These are phyloP conservation scores for Strobilomyces echinocephalus DNA, from an alignment of 768 basidiomycete genomes.

Conservation along the genomic window DNA sequence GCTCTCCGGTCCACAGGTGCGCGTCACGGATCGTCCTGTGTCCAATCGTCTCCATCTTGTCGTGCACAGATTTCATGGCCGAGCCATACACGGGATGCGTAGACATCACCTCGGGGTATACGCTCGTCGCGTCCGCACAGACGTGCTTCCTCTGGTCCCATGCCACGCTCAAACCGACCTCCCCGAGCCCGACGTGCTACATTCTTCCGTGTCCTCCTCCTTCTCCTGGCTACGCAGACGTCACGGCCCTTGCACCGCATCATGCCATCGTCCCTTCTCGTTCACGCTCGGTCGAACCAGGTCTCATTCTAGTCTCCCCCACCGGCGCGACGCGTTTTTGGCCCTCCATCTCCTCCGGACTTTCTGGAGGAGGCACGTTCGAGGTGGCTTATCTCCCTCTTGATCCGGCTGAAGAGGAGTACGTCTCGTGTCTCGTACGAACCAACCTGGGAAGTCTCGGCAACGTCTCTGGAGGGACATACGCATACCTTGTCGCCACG, in stretches of 20 bases:
- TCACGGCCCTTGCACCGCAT: constrained; percentile 48
- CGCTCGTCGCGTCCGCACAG: constrained; percentile 63
- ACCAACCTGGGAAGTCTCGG: constrained; percentile 47
- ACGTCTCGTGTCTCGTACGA: constrained; percentile 62
- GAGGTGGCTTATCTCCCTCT: constrained; percentile 45
- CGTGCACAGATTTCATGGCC: constrained; percentile 57
- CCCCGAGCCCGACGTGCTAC: constrained; percentile 63
- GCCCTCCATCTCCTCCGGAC: constrained; percentile 81
- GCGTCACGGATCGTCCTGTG: neutral
- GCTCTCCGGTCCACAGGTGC: constrained; percentile 63
- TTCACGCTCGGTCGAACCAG: constrained; percentile 57
- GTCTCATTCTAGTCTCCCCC: constrained; percentile 72
- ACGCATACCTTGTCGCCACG: constrained; percentile 58
- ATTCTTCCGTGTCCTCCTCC: constrained; percentile 70
- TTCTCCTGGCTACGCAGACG: constrained; percentile 36
- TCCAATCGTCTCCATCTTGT: neutral
- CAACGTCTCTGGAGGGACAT: constrained; percentile 5
- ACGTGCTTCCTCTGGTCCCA: constrained; percentile 83
- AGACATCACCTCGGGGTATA: constrained; percentile 68
- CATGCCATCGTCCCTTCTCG: constrained; percentile 63
- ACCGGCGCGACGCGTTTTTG: constrained; percentile 77
- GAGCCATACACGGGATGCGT: constrained; percentile 68
- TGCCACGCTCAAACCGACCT: constrained; percentile 61
- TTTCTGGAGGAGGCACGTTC: constrained; percentile 71
- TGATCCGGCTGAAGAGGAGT: constrained; percentile 45